Conservation (phyloP, 1,284 basidiomycete genomes). For the Puccinia coronata region DNA sequence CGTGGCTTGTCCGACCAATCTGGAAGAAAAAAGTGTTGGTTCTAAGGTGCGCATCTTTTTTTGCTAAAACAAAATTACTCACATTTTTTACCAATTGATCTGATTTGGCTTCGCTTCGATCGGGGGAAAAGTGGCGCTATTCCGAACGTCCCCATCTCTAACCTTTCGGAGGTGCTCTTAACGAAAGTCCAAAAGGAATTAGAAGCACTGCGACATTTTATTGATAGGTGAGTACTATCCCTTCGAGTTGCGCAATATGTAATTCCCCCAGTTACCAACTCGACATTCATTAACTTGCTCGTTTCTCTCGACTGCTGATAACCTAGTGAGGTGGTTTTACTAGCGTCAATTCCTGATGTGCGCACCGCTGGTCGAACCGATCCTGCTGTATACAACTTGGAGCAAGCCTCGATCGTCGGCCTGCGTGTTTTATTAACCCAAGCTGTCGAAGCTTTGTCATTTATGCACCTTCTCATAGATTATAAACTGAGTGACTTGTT, state of each 20-base stretch:
- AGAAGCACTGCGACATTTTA: conserved; percentile 33
- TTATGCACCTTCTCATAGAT: conserved; percentile 85
- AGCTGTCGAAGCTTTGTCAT: conserved; percentile 87
- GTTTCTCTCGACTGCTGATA: not conserved
- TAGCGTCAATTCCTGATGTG: conserved; percentile 50
- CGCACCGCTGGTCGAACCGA: conserved; percentile 43
- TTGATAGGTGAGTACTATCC: conserved; percentile 38
- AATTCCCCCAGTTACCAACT: not conserved
- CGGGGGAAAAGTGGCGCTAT: not conserved
- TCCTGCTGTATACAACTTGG: conserved; percentile 63
- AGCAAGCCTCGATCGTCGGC: conserved; percentile 75
- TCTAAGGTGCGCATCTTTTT: conserved; percentile 62
- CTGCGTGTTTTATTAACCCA: conserved; percentile 73
- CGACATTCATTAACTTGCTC: not conserved
- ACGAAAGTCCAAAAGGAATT: conserved; percentile 38
- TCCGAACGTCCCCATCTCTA: conserved; percentile 62
- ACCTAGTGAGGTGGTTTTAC: conserved; percentile 49
- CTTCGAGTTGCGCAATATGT: not conserved
- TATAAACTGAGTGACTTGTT: conserved; percentile 86
- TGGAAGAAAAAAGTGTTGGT: conserved; percentile 79
- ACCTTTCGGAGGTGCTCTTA: conserved; percentile 56
- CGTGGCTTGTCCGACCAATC: conserved; percentile 78
- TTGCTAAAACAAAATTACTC: conserved; percentile 44
- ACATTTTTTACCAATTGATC: not conserved
- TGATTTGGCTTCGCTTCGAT: not conserved